phyloP scores from a whole-genome alignment of 352 stramenopile genomes.

The Discostella stelligera region DNA sequence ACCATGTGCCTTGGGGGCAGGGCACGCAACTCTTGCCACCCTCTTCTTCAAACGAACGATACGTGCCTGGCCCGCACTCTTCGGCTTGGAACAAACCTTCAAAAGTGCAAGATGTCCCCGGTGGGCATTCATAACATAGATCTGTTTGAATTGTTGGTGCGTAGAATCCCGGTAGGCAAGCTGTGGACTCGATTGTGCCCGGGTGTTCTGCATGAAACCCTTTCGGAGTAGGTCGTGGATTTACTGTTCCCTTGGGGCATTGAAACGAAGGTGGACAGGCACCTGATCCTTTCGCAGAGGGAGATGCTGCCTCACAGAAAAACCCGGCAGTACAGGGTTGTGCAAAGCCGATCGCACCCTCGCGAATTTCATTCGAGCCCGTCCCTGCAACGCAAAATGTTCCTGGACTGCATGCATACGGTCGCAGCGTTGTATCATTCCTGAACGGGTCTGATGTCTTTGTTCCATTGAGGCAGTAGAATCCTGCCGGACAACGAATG shows the following conservation, averaged over 20 bases:
- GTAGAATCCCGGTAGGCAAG: slow-evolving; percentile 94
- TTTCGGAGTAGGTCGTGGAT: slow-evolving; percentile 89
- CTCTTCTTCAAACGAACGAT: slow-evolving; percentile 86
- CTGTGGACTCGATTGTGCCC: slow-evolving; percentile 88
- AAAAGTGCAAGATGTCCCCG: slow-evolving; percentile 51
- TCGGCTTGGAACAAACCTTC: slow-evolving; percentile 75
- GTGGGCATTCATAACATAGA: slow-evolving; percentile 78
- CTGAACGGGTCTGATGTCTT: slow-evolving; percentile 91
- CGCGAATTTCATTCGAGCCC: slow-evolving; percentile 86
- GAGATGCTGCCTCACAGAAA: slow-evolving; percentile 92
- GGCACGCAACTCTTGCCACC: slow-evolving; percentile 72
- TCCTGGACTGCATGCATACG: slow-evolving; percentile 92
- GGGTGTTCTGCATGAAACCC: slow-evolving; percentile 90
- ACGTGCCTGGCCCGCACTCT: slow-evolving; percentile 91
- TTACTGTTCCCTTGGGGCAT: slow-evolving; percentile 90
- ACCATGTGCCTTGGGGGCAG: slow-evolving; percentile 88
- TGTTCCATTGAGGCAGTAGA: slow-evolving; percentile 93
- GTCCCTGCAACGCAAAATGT: slow-evolving; percentile 95
- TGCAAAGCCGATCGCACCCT: slow-evolving; percentile 88
- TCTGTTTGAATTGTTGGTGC: slow-evolving; percentile 93
- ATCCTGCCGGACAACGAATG: slow-evolving; percentile 90
- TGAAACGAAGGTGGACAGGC: slow-evolving; percentile 92
- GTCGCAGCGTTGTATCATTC: slow-evolving; percentile 93
- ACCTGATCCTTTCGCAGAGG: slow-evolving; percentile 89
- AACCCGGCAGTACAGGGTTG: slow-evolving; percentile 93